phyloP scores from a whole-genome alignment of 306 rosid genomes.

The peach (Prunus persica) region DNA sequence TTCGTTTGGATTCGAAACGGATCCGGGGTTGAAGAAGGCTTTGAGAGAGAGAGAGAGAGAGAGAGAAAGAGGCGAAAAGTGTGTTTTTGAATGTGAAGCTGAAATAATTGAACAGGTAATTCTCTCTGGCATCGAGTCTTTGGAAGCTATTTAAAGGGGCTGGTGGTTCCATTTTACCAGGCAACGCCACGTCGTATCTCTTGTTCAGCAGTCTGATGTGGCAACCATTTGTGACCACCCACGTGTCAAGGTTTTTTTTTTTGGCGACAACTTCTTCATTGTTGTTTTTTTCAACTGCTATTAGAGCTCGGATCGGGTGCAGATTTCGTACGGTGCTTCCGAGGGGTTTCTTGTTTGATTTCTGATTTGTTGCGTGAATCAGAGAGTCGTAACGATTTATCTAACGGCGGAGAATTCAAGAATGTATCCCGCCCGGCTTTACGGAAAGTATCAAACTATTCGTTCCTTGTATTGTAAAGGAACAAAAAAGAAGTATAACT shows the following conservation, averaged over 20 bases:
- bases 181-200: not conserved
- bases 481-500: no score
- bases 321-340: not conserved
- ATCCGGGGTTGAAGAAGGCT: not conserved
- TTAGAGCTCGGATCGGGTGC: not conserved
- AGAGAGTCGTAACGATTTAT: not conserved
- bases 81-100: no score
- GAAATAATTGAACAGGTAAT: not conserved
- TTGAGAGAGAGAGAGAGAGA: no score
- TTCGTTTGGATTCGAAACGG: not conserved
- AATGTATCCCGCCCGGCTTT: not conserved
- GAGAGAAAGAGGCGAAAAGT: no score
- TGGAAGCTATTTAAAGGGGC: not conserved
- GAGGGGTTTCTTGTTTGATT: not conserved
- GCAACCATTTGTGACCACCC: not conserved
- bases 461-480: not conserved
- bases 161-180: not conserved
- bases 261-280: not conserved
- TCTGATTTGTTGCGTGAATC: not conserved
- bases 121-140: not conserved
- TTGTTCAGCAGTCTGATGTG: not conserved
- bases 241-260: not conserved
- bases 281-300: not conserved
- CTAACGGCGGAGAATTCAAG: not conserved
- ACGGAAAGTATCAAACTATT: no score